Percentiles rank a stretch among this genome's conserved stretches.
Conservation (phyloP, 106 monocot genomes). For the Agapanthus africanus region DNA sequence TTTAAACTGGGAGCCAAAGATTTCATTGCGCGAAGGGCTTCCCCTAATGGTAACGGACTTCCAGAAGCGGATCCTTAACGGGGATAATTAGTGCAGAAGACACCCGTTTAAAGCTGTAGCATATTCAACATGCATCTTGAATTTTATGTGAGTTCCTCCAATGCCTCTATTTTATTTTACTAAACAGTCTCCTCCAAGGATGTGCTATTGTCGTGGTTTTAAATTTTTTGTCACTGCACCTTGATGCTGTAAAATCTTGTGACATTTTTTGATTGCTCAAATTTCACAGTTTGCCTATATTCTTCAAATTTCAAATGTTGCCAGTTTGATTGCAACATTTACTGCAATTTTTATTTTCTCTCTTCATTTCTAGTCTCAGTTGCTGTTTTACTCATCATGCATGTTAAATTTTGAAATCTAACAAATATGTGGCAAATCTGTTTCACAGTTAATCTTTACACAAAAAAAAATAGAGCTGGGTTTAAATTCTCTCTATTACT, state of each 20-base stretch:
- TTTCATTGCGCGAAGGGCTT: conserved; percentile 65
- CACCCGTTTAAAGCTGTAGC: neutral
- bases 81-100: neutral
- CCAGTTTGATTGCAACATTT: no score
- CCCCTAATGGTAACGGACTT: conserved; percentile 84
- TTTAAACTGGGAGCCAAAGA: conserved; percentile 77
- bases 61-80: conserved; percentile 38
- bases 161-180: neutral
- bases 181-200: neutral
- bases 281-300: neutral
- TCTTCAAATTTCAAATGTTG: no score
- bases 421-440: no score
- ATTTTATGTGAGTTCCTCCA: neutral
- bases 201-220: neutral
- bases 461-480: no score
- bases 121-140: neutral
- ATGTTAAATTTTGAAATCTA: no score
- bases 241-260: neutral
- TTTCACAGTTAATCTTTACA: no score
- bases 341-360: no score
- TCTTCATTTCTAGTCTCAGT: no score
- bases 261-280: neutral
- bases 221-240: neutral
- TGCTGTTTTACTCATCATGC: no score
- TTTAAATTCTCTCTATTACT: no score